Conservation (phyloP, 805 yeast species). For the Lipomyces orientalis region DNA sequence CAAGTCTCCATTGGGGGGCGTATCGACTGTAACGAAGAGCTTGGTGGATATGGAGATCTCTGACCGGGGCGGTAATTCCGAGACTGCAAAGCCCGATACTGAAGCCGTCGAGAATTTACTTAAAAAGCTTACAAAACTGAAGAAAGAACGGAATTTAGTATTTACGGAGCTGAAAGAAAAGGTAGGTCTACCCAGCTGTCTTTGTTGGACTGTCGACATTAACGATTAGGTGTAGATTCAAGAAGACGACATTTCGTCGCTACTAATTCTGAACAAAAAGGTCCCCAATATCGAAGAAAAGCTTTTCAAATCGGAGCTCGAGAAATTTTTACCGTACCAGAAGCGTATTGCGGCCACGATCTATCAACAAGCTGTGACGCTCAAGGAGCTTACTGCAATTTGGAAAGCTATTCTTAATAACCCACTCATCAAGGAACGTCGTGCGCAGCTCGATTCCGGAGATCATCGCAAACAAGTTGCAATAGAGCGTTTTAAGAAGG, state of each 20-base stretch:
- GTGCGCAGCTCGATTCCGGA: constrained; percentile 47
- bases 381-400: constrained; percentile 53
- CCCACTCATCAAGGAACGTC: constrained; percentile 53
- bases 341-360: constrained; percentile 70
- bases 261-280: constrained; percentile 68
- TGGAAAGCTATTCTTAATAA: constrained; percentile 56
- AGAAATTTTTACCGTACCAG: constrained; percentile 73
- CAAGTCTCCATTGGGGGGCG: constrained; percentile 23
- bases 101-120: constrained; percentile 60
- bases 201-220: background rate
- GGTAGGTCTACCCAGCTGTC: constrained; percentile 44
- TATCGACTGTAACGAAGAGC: constrained; percentile 45
- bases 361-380: constrained; percentile 60
- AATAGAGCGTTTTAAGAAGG: constrained; percentile 53
- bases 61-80: background rate
- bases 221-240: constrained; percentile 47
- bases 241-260: constrained; percentile 81
- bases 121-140: constrained; percentile 65
- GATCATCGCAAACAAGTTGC: constrained; percentile 44
- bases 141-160: constrained; percentile 65
- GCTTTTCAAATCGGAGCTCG: constrained; percentile 72
- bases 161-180: constrained; percentile 69
- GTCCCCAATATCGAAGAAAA: constrained; percentile 60
- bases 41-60: constrained; percentile 67
- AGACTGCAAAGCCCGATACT: constrained; percentile 40